Evolutionary conservation across 179 eudicot species (phyloP), one percentile per base, ranked within the genome.

Genomic region (Monotropa hypopitys): DNA sequence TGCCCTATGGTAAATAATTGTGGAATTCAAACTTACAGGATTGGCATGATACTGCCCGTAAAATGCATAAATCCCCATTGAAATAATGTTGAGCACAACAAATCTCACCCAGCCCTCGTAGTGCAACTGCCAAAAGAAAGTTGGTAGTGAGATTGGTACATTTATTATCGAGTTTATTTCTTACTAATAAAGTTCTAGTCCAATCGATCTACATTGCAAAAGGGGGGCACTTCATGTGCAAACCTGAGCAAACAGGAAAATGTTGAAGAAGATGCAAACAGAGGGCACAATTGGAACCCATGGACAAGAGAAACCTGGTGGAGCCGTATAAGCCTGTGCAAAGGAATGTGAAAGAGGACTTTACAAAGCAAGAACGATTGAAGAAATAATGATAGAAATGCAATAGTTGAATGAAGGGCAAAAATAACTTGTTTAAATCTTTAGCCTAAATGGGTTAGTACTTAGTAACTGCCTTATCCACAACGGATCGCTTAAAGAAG

Each of bases 231-330:
- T 10, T n/a, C 0, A 35, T n/a, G 53, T 18, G 42, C 84, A 75
- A 75, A 94, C 98, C 98, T 94, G 98, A 83, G 97, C 97, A 83
- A 90, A 88, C 72, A 94, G 83, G 85, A 94, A 94, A 43, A 94
- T 88, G 85, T 94, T 94, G 88, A 92, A 80, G 80, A 90, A 89
- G 77, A 94, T 90, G 91, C 96, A 92, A 75, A 89, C 71, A 78
- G 96, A 88, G 51, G 98, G 98, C 57, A 94, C 80, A 77, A 92
- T 79, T 30, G 98, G 98, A 81, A 94, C 90, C 84, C 91, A 88
- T 38, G 98, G 98, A 83, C 98, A 94, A 45, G 90, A 89, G 82
- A 94, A 94, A 35, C 98, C 97, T 20, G 89, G 80, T 74, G 91
- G 81, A 26, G 50, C 77, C 18, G 73, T 47, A 77, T 92, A 92